Evolutionary conservation across 371 early-diverging fungal species (phyloP).

Genomic region (Lichtheimia corymbifera): DNA sequence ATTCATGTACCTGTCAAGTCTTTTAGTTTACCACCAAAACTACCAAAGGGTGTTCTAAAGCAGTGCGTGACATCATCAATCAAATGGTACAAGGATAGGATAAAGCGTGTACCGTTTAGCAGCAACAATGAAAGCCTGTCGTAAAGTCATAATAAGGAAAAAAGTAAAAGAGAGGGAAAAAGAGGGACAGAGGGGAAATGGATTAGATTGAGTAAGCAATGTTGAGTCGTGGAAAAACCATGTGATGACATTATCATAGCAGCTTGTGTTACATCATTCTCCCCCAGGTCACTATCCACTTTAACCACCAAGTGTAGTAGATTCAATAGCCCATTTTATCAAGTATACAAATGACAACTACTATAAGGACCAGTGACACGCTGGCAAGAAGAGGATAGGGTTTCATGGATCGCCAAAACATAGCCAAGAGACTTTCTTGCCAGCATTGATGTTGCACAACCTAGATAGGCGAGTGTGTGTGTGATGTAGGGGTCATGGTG

Average conservation of each 20-base stretch:
- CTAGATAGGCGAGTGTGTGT: too few species aligned
- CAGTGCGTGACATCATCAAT: not conserved
- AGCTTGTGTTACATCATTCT: too few species aligned
- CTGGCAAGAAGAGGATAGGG: too few species aligned
- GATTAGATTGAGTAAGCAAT: conserved; percentile 1
- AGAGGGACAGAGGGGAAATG: not conserved
- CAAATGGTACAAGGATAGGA: not conserved
- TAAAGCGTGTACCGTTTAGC: conserved; percentile 37
- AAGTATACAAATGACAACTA: too few species aligned
- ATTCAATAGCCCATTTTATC: too few species aligned
- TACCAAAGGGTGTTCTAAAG: conserved; percentile 72
- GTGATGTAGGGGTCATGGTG: too few species aligned
- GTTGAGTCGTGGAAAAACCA: not conserved
- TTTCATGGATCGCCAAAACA: too few species aligned
- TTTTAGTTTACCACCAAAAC: conserved; percentile 87
- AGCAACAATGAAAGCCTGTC: conserved; percentile 50
- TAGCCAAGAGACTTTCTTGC: too few species aligned
- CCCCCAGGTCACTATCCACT: too few species aligned
- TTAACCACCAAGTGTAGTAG: too few species aligned
- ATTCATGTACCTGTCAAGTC: conserved; percentile 69
- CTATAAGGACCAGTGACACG: too few species aligned
- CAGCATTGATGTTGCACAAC: too few species aligned
- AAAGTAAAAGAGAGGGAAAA: conserved; percentile 3
- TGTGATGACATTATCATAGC: not conserved
- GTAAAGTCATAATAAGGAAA: conserved; percentile 34